These are phyloP conservation scores for Salvia splendens DNA, from an alignment of 257 asterid species.

Conservation along the genomic window DNA sequence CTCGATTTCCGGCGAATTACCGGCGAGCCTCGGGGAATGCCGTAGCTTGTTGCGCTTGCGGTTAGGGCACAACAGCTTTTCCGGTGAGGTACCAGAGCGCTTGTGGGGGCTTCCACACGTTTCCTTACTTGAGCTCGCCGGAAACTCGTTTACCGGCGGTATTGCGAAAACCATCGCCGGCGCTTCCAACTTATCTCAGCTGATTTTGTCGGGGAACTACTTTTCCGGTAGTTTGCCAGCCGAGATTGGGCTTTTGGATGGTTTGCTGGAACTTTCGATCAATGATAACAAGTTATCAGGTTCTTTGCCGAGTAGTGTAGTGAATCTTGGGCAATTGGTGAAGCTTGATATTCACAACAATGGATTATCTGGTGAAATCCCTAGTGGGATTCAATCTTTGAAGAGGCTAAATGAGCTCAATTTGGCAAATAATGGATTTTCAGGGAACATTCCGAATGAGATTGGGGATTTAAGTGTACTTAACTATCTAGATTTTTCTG, in stretches of 20 bases:
- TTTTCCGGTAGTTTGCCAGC: conserved; percentile 82
- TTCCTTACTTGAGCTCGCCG: conserved; percentile 71
- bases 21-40: conserved; percentile 69
- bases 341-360: conserved; percentile 85
- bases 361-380: conserved; percentile 66
- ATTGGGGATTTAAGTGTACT: conserved; percentile 74
- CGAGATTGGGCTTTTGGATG: conserved; percentile 75
- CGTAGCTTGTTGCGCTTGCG: conserved; percentile 75
- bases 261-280: conserved; percentile 65
- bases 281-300: conserved; percentile 68
- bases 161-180: conserved; percentile 71
- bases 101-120: conserved; percentile 95
- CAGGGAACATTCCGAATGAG: conserved; percentile 78
- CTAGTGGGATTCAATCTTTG: conserved; percentile 67
- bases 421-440: conserved; percentile 69
- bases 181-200: conserved; percentile 76
- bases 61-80: conserved; percentile 64
- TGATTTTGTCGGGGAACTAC: conserved; percentile 66
- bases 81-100: conserved; percentile 74
- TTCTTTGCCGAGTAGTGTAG: conserved; percentile 66
- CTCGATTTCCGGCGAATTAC: conserved; percentile 73
- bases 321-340: conserved; percentile 78
- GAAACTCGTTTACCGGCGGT: conserved; percentile 74
- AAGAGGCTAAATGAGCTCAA: conserved; percentile 81
- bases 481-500: conserved; percentile 90